Conservation (phyloP, 345 rosid genomes). For the Carallia pectinifolia region DNA sequence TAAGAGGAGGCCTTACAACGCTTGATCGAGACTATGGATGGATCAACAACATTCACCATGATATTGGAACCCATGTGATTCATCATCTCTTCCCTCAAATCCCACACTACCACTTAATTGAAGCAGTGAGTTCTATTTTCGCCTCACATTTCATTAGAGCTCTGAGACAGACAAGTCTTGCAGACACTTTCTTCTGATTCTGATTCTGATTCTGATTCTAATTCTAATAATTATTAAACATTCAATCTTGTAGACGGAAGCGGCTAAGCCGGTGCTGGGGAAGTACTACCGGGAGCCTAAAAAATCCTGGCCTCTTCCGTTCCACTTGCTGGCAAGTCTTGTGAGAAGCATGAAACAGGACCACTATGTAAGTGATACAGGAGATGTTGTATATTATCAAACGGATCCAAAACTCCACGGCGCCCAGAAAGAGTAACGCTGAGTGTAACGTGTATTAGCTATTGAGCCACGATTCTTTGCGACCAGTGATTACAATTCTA, state of each 20-base stretch:
- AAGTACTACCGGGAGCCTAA: conserved; percentile 78
- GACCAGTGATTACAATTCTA: background rate
- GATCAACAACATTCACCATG: conserved; percentile 81
- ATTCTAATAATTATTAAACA: background rate
- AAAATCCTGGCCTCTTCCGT: conserved; percentile 66
- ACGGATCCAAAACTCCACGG: conserved; percentile 37
- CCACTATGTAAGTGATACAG: conserved; percentile 72
- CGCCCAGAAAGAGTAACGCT: conserved; percentile 9
- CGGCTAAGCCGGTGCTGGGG: conserved; percentile 73
- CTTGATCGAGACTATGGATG: conserved; percentile 78
- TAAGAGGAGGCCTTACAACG: conserved; percentile 89
- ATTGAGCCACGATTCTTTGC: conserved; percentile 4
- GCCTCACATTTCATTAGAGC: background rate
- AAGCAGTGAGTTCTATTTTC: conserved; percentile 53
- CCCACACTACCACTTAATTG: conserved; percentile 79
- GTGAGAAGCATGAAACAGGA: conserved; percentile 56
- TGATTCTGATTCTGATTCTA: background rate
- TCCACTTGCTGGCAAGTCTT: conserved; percentile 55
- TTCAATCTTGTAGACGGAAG: conserved; percentile 47
- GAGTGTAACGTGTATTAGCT: background rate
- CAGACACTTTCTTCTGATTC: background rate
- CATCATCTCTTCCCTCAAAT: conserved; percentile 97
- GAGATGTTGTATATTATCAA: conserved; percentile 76
- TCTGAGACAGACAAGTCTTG: background rate
- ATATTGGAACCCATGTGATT: conserved; percentile 88